Percentiles rank a stretch among this genome's conserved stretches.
Evolutionary conservation across 441 rosid species (phyloP).

Genomic region (Gossypium lobatum): DNA sequence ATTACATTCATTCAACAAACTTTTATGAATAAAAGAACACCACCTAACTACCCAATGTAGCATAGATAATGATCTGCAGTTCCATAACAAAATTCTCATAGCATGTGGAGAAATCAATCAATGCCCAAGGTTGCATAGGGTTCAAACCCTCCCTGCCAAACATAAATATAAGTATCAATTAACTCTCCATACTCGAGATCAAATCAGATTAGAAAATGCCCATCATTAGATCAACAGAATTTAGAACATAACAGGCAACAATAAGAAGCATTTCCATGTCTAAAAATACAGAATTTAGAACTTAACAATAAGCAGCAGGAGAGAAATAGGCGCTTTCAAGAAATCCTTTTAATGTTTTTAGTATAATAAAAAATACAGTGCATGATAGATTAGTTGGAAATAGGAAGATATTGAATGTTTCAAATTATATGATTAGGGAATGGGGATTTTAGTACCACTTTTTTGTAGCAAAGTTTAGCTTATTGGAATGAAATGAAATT

Average conservation of each 20-base stretch:
- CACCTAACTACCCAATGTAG: neutral
- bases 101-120: slow-evolving; percentile 37
- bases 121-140: slow-evolving; percentile 82
- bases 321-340: too few species aligned
- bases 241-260: neutral
- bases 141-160: slow-evolving; percentile 73
- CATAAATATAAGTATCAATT: slow-evolving; percentile 24
- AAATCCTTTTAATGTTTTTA: too few species aligned
- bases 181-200: slow-evolving; percentile 12
- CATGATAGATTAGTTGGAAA: too few species aligned
- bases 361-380: too few species aligned
- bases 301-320: too few species aligned
- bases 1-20: neutral
- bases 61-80: neutral
- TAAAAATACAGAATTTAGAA: too few species aligned
- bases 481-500: too few species aligned
- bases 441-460: too few species aligned
- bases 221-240: neutral
- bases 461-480: too few species aligned
- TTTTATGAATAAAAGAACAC: neutral
- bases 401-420: too few species aligned
- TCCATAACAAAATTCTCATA: neutral
- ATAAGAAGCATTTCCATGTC: neutral
- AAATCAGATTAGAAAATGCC: neutral
- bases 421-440: too few species aligned